phyloP scores from a whole-genome alignment of 306 rosid genomes.

The Adenanthera pavonina region DNA sequence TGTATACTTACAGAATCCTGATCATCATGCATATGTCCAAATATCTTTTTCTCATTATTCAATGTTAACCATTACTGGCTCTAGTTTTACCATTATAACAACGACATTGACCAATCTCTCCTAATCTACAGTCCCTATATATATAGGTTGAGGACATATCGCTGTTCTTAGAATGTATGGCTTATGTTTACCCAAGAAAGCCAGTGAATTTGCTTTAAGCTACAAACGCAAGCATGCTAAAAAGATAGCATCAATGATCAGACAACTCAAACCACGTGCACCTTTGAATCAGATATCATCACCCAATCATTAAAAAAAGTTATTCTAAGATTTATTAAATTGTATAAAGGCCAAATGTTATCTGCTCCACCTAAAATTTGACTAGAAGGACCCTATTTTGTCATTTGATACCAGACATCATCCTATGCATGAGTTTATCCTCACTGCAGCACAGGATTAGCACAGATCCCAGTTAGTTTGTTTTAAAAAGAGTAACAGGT shows the following conservation, averaged over 20 bases:
- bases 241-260: conserved; percentile 15
- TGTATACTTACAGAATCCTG: too few species aligned
- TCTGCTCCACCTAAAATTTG: conserved; percentile 6
- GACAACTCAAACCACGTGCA: conserved; percentile 8
- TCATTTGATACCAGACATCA: conserved; percentile 21
- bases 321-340: conserved; percentile 1
- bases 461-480: neutral
- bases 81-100: conserved; percentile 22
- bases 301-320: conserved; percentile 22
- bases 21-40: neutral
- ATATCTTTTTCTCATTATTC: conserved; percentile 10
- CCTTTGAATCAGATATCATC: conserved; percentile 15
- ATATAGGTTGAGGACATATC: neutral
- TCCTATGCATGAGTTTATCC: conserved; percentile 14
- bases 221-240: conserved; percentile 17
- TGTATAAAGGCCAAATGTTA: neutral
- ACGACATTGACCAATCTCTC: neutral
- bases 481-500: conserved; percentile 30
- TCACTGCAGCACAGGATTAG: neutral
- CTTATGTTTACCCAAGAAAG: neutral
- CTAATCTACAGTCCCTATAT: neutral
- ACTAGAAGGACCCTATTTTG: conserved; percentile 9
- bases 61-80: neutral
- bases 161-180: neutral
- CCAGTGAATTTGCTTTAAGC: conserved; percentile 2